Base-by-base conservation (phyloP, 768 basidiomycete genomes). In the Auricularia sp. region DNA sequence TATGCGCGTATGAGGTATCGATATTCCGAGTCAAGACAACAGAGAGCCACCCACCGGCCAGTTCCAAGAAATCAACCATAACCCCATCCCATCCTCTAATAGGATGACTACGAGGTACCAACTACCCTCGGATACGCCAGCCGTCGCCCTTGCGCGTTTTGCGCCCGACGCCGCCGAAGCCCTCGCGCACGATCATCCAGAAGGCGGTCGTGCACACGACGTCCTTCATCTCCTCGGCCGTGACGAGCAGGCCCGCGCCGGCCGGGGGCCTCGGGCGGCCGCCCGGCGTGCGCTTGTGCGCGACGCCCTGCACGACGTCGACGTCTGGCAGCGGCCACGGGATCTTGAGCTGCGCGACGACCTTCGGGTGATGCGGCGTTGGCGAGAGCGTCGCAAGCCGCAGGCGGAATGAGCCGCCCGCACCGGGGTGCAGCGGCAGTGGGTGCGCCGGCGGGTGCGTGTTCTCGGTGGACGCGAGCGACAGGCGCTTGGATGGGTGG, bases 341-440 rank as follows among this genome's bases (percentile, higher is more conserved):
- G 62, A 96, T 84, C 74, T 93, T 93, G 69, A 98, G 81, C 77
- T 94, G 85, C 43, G 87, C 88, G 53, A 98, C 89, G 23, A 98
- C 89, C 72, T 95, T 93, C 8, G 95, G 95, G 74, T 98, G 95
- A 72, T 98, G 94, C 29, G 94, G 95, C 7, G 93, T 93, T 29
- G 95, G 95, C 12, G 86, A 86, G 39, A 98, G 80, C 36, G 90
- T 93, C 18, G 86, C 95, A 11, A 95, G 85, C 71, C 91, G 88
- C 42, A 93, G 68, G 18, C 61, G 58, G 7, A 67, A 11, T 3
- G 67, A 51, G 34, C 63, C 33, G 18, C 47, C 39, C 61, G 63
- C 18, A 3, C 29, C 62, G 39, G 39, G 39, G 0, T 42, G 39
- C 39, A 64, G 23, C 56, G 36, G 66, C 42, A 66, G 63, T 61